Evolutionary conservation across 2,329 filamentous ascomycete species (phyloP).

Genomic region (Aspergillus floridensis): DNA sequence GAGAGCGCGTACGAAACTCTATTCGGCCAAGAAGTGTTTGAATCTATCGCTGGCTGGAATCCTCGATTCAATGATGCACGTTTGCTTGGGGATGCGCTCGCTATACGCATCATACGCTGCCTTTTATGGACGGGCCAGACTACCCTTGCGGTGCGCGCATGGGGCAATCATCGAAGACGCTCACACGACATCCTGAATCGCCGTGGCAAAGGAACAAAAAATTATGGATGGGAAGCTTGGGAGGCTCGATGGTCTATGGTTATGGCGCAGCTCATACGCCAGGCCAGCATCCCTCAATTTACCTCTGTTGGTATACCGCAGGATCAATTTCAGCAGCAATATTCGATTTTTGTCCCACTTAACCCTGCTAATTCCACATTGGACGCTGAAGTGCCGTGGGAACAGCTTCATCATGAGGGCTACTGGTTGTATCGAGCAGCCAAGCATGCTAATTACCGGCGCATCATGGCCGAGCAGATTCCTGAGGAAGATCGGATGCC

Average conservation of each 20-base stretch:
- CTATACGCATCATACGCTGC: slow-evolving; percentile 77
- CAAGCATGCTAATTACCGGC: slow-evolving; percentile 51
- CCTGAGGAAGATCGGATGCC: slow-evolving; percentile 58
- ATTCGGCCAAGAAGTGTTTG: slow-evolving; percentile 78
- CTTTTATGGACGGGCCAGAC: slow-evolving; percentile 75
- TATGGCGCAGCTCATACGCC: slow-evolving; percentile 60
- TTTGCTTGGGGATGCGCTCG: slow-evolving; percentile 76
- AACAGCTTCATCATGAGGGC: slow-evolving; percentile 60
- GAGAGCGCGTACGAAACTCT: slow-evolving; percentile 83
- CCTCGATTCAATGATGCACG: slow-evolving; percentile 90
- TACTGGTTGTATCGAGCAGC: slow-evolving; percentile 60
- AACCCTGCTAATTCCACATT: slow-evolving; percentile 51
- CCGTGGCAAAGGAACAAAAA: slow-evolving; percentile 77
- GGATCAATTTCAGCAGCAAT: slow-evolving; percentile 25
- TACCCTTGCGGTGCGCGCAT: slow-evolving; percentile 75
- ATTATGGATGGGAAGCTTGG: slow-evolving; percentile 94
- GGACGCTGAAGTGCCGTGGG: slow-evolving; percentile 57
- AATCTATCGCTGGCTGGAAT: slow-evolving; percentile 85
- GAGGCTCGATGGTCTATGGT: slow-evolving; percentile 68
- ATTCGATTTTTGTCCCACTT: slow-evolving; percentile 45
- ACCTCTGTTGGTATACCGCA: slow-evolving; percentile 29
- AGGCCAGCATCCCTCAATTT: slow-evolving; percentile 51
- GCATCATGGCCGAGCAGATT: slow-evolving; percentile 53
- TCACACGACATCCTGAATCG: slow-evolving; percentile 76
- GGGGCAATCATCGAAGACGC: slow-evolving; percentile 72